Evolutionary conservation across 1,284 basidiomycete species (phyloP), one percentile per base, ranked within the genome.

Genomic region (Cystobasidium pallidum): DNA sequence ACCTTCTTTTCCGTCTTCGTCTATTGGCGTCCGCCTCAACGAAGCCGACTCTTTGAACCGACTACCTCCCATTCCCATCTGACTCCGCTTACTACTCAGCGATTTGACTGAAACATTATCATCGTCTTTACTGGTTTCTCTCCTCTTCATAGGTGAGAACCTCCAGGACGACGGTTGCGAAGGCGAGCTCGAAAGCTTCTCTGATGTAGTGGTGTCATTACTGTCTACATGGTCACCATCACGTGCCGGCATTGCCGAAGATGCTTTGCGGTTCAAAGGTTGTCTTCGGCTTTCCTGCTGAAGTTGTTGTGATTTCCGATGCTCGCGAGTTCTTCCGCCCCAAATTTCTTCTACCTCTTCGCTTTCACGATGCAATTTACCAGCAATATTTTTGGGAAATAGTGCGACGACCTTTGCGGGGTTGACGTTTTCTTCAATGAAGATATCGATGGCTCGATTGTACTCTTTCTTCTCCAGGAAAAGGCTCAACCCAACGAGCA

Each of bases 351-450:
- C 89, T 91, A 94, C 95, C n/a, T 85, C 83, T 0, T 88, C 85
- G 3, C 81, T 79, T 41, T 82, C 85, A 17, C 89, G 86, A 15
- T 88, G 84, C 13, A 98, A 81, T 36, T 90, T 84, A 3, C 95
- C 95, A 0, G 93, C 86, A 1, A 99, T 87, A 19, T 84, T 84
- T 57, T 89, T 85, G 0, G 93, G 91, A 80, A 91, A 99, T 3
- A 98, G 83, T 0, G 94, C 90, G 15, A 99, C 86, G 0, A 99
- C 91, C 78, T 94, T 92, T 1, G 93, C 92, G 0, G 95, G 95
- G 78, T 96, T 95, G 75, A 92, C 85, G 76, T 98, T 90, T 54
- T 95, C 87, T 51, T 89, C 87, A 62, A 94, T 86, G 80, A 99
- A 95, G 0, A 88, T 86, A 78, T 95, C 89, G 70, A 98, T 88